Conservation (phyloP, 305 asterid genomes). For the Fraxinus angustifolia region DNA sequence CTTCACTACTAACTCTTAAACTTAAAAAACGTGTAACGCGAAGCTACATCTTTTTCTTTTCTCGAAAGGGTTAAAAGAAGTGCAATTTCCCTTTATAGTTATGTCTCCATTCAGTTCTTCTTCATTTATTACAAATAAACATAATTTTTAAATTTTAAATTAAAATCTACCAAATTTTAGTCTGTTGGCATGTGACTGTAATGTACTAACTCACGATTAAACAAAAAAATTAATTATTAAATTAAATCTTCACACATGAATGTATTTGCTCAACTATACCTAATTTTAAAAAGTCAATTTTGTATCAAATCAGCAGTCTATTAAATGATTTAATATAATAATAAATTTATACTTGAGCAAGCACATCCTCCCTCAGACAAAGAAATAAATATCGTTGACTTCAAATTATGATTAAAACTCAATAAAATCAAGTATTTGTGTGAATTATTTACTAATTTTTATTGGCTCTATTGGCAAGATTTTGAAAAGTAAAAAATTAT, state of each 20-base stretch:
- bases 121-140: neutral
- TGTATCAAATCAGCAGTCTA: conserved; percentile 14
- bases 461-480: neutral
- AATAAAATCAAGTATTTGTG: neutral
- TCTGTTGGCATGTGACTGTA: conserved; percentile 6
- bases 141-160: neutral
- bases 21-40: neutral
- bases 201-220: conserved; percentile 21
- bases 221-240: conserved; percentile 13
- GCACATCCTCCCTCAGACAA: conserved; percentile 9
- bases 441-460: neutral
- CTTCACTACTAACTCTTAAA: neutral
- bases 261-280: conserved; percentile 31
- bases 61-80: neutral
- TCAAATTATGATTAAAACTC: conserved; percentile 15
- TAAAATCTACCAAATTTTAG: neutral
- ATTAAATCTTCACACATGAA: conserved; percentile 22
- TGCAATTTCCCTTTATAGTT: neutral
- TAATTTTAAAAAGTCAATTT: conserved; percentile 19
- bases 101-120: neutral
- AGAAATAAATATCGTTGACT: conserved; percentile 31
- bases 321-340: neutral
- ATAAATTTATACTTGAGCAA: conserved; percentile 11
- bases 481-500: neutral
- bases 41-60: neutral